Base-by-base conservation (phyloP, 202 grass and related monocot species). In the Sporobolus alterniflorus region DNA sequence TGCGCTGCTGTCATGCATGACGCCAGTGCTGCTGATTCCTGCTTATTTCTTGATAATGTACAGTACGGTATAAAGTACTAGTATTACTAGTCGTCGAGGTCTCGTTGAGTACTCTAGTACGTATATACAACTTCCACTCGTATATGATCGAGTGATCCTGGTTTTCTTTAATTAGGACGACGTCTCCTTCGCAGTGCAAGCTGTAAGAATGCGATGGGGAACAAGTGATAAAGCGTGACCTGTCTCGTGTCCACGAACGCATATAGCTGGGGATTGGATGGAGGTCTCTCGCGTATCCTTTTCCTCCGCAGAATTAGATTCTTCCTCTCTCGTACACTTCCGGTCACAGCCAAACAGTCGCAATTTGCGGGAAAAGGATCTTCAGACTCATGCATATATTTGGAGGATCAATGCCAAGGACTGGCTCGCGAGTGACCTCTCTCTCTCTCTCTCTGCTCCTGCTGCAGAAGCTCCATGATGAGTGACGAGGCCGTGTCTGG, bases 151-250 rank as follows among this genome's bases (percentile, higher is more conserved):
- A 39, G 36, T 3, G 36, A 39, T 39, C 36, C 36, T 39, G 34
- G 3, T 8, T 39, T 39, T 39, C 36, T 39, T 39, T 4, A 39
- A 8, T 39, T 4, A 39, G 36, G 36, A 39, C 36, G 2, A 39
- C 36, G 36, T 79, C 41, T 73, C 76, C 18, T 74, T 42, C 32
- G 12, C 32, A 13, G 31, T 63, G 51, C 69, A 33, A 84, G 61
- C 62, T 60, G 75, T 88, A 79, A 79, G 75, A 80, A 50, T 26
- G 86, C 49, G 87, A 89, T 47, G 43, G 7, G 32, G 16, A 17
- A 64, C 7, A 56, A 72, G 16, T 22, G 70, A 47, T 60, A 42
- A 42, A 69, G 21, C 28, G 39, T 80, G 69, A 47, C 78, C 25
- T 17, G 30, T 69, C 36, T 20, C 7, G 7, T 54, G 50, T 18